A percentile compares a stretch with the other conserved stretches of the same genome.
Conservation (phyloP, 2,329 filamentous ascomycete genomes). For the Fusarium nurragi region DNA sequence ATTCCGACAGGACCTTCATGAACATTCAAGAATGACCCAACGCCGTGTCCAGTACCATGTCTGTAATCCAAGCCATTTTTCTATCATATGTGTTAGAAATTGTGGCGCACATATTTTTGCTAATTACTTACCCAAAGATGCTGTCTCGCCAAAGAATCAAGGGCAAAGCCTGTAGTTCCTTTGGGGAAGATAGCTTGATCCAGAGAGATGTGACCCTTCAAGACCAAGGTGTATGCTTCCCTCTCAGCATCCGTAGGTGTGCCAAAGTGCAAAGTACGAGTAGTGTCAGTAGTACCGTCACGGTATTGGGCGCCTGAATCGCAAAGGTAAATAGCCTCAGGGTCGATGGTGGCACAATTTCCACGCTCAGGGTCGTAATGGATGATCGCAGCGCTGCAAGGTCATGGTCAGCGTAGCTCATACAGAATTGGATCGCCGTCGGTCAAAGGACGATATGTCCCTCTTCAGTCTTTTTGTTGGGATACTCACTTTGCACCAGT, state of each 20-base stretch:
- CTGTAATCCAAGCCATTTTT: slow-evolving; percentile 87
- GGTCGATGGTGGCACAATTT: slow-evolving; percentile 84
- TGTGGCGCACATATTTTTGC: neutral
- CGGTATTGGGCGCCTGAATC: slow-evolving; percentile 97
- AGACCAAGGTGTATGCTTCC: slow-evolving; percentile 89
- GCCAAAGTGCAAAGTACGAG: slow-evolving; percentile 91
- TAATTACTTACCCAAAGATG: slow-evolving; percentile 78
- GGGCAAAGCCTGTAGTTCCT: slow-evolving; percentile 90
- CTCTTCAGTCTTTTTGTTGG: neutral
- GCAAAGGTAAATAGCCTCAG: slow-evolving; percentile 87
- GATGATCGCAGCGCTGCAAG: slow-evolving; percentile 84
- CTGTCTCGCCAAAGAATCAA: slow-evolving; percentile 89
- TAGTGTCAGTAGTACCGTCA: slow-evolving; percentile 96
- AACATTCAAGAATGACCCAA: slow-evolving; percentile 95
- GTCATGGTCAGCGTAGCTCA: slow-evolving; percentile 1
- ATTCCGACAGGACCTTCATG: slow-evolving; percentile 98
- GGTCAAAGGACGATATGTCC: neutral
- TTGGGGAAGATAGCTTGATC: slow-evolving; percentile 91
- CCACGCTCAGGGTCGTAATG: slow-evolving; percentile 92
- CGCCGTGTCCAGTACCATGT: slow-evolving; percentile 94
- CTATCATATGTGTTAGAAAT: slow-evolving; percentile 42
- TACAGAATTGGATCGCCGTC: neutral
- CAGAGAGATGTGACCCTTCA: slow-evolving; percentile 92
- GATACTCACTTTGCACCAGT: slow-evolving; percentile 76
- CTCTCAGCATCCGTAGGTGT: slow-evolving; percentile 83